Evolutionary conservation across 2,329 filamentous ascomycete genomes (phyloP).

Genomic region (Verticillium nubilum): DNA sequence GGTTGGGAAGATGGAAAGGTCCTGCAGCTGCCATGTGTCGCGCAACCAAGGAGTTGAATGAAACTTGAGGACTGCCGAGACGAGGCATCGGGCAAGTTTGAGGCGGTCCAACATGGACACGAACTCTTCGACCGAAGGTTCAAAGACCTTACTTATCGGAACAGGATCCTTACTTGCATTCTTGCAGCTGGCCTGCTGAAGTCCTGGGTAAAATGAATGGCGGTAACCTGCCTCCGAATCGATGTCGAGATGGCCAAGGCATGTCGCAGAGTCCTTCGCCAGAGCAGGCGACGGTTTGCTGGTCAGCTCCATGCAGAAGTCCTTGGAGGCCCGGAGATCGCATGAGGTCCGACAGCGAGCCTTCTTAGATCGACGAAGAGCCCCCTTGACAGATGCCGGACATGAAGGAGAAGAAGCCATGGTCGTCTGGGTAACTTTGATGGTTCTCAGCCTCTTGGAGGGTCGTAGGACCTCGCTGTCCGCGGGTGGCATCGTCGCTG

Average conservation of each 20-base stretch:
- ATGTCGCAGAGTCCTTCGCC: neutral
- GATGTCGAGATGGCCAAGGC: conserved; percentile 3
- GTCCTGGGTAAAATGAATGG: conserved; percentile 3
- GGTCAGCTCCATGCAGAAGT: conserved; percentile 4
- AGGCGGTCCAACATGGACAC: conserved; percentile 1
- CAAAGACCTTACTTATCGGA: neutral
- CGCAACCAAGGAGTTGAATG: conserved; percentile 5
- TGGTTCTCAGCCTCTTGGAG: neutral
- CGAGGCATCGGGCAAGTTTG: neutral
- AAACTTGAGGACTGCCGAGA: conserved; percentile 3
- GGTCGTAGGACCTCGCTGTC: neutral
- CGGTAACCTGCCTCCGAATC: neutral
- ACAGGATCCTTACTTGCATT: neutral
- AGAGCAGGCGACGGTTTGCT: neutral
- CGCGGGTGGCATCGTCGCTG: neutral
- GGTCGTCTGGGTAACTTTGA: conserved; percentile 2
- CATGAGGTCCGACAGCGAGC: neutral
- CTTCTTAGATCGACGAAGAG: neutral
- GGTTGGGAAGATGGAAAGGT: conserved; percentile 4
- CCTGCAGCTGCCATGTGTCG: conserved; percentile 3
- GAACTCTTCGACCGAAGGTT: neutral
- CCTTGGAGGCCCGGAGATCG: conserved; percentile 1
- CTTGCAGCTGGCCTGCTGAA: neutral
- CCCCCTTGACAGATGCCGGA: neutral
- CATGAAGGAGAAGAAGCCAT: neutral